Evolutionary conservation across 768 basidiomycete genomes (phyloP).

Genomic region (Auriscalpium orientale): DNA sequence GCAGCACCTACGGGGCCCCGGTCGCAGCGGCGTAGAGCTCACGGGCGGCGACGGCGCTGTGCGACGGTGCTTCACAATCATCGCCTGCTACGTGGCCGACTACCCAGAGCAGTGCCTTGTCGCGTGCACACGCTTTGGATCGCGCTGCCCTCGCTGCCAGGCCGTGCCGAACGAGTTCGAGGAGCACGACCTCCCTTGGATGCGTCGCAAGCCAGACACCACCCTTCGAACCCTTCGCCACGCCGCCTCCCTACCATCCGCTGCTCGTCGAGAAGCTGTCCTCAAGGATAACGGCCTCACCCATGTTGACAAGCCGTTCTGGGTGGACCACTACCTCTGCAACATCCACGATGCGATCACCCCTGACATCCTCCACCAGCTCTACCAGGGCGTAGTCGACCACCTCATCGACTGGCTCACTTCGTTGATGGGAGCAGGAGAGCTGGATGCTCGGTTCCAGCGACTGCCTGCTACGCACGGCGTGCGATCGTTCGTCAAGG

Average conservation of each 20-base stretch:
- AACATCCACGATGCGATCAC: constrained; percentile 13
- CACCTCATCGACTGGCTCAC: constrained; percentile 7
- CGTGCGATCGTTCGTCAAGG: neutral
- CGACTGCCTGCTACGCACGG: neutral
- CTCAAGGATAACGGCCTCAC: neutral
- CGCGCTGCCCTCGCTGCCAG: neutral
- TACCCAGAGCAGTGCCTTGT: constrained; percentile 20
- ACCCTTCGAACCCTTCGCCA: neutral
- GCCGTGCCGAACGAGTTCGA: neutral
- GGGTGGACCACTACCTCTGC: constrained; percentile 4
- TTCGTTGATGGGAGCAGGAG: neutral
- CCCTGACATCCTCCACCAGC: constrained; percentile 17
- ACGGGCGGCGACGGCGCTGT: constrained; percentile 8
- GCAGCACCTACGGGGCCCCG: constrained; percentile 6
- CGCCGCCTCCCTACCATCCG: neutral
- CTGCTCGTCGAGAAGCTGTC: neutral
- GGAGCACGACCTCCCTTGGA: neutral
- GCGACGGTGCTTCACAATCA: constrained; percentile 11
- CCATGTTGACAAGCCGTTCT: constrained; percentile 11
- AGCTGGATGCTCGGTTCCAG: neutral
- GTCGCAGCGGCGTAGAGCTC: constrained; percentile 11
- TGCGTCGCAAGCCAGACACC: neutral
- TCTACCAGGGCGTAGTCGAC: constrained; percentile 11
- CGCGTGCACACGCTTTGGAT: neutral
- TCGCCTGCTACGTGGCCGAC: constrained; percentile 16